Conservation (phyloP, 306 rosid genomes). For the Rosa multiflora region DNA sequence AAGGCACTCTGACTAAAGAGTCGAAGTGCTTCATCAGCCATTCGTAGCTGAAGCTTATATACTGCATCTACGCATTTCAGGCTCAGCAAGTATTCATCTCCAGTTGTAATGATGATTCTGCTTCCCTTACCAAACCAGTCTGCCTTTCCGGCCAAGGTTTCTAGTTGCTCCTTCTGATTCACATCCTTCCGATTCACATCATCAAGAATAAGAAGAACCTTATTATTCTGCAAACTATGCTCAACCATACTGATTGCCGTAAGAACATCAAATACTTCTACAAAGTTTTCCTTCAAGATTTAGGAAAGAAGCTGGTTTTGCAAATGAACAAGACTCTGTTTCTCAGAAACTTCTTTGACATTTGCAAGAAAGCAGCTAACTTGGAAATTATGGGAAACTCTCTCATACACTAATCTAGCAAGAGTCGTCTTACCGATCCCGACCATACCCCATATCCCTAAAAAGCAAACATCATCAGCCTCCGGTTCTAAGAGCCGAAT, state of each 20-base stretch:
- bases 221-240: not conserved
- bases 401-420: not conserved
- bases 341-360: not conserved
- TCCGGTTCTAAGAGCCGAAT: not conserved
- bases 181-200: not conserved
- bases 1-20: not conserved
- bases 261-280: not conserved
- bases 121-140: not conserved
- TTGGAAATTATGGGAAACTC: not conserved
- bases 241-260: not conserved
- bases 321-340: not conserved
- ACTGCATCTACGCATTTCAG: not conserved
- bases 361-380: not conserved
- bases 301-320: not conserved
- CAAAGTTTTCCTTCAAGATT: not conserved
- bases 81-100: too few species aligned
- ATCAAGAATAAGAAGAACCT: constrained; percentile 2
- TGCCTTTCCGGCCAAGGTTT: not conserved
- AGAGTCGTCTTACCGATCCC: not conserved
- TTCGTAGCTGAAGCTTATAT: too few species aligned
- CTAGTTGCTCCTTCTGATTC: not conserved
- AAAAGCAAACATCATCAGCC: not conserved
- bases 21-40: not conserved
- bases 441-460: not conserved
- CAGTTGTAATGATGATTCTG: not conserved